phyloP scores from a whole-genome alignment of 768 basidiomycete species.

The Pleurotus pulmonarius region DNA sequence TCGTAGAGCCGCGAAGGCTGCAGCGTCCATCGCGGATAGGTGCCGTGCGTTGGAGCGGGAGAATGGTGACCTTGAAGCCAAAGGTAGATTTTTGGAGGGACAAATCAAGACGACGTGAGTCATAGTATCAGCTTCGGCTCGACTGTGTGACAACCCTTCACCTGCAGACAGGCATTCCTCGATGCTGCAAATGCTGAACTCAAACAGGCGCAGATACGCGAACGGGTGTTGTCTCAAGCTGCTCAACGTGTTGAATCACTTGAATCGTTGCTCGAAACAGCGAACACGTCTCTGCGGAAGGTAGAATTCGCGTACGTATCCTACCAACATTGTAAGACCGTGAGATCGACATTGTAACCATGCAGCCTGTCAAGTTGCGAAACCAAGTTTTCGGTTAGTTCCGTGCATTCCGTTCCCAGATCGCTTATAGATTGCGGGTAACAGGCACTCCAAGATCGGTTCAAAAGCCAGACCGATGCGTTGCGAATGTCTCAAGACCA shows the following conservation, averaged over 20 bases:
- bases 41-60: not conserved
- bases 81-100: not conserved
- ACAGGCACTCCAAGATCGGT: slow-evolving; percentile 21
- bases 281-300: not conserved
- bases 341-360: not conserved
- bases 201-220: not conserved
- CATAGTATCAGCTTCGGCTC: not conserved
- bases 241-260: not conserved
- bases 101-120: not conserved
- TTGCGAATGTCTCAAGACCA: slow-evolving; percentile 37
- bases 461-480: slow-evolving; percentile 41
- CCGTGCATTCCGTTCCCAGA: not conserved
- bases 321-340: too few species aligned
- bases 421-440: not conserved
- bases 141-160: too few species aligned
- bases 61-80: not conserved
- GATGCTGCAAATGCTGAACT: not conserved
- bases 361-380: not conserved
- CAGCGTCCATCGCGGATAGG: not conserved
- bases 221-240: not conserved
- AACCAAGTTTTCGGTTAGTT: not conserved
- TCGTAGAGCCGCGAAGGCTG: not conserved
- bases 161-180: not conserved
- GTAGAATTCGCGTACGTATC: not conserved
- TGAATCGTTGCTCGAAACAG: not conserved